phyloP scores from a whole-genome alignment of 176 grass and related monocot species.

The Themeda triandra region DNA sequence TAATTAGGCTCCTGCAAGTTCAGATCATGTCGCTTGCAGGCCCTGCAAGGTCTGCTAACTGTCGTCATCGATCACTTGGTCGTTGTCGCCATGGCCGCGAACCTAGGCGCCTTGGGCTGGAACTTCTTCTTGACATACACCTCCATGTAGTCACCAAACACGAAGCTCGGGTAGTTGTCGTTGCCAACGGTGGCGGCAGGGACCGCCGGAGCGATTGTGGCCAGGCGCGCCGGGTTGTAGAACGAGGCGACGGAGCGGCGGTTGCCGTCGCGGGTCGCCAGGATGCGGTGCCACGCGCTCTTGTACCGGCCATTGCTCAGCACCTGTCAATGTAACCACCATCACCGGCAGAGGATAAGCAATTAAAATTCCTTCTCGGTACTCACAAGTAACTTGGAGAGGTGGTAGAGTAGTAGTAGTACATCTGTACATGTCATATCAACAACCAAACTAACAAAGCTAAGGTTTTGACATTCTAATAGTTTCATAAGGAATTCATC shows the following conservation, averaged over 20 bases:
- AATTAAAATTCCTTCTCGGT: not conserved
- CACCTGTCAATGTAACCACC: conserved; percentile 22
- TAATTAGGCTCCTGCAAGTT: not conserved
- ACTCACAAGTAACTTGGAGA: not conserved
- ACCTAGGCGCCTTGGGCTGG: conserved; percentile 58
- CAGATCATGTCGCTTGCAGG: not conserved
- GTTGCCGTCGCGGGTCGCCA: conserved; percentile 54
- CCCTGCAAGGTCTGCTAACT: not conserved
- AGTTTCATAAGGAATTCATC: no score
- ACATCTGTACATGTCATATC: not conserved
- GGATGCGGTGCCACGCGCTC: conserved; percentile 91
- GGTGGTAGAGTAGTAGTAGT: not conserved
- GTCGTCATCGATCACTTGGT: not conserved
- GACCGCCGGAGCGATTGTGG: conserved; percentile 45
- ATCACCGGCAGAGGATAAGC: not conserved
- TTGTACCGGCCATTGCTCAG: conserved; percentile 80
- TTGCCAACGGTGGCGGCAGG: not conserved
- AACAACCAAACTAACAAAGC: not conserved
- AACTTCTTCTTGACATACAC: conserved; percentile 85
- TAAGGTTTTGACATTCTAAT: no score
- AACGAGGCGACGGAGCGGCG: conserved; percentile 84
- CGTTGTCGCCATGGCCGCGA: conserved; percentile 21
- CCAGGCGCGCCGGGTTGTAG: conserved; percentile 69
- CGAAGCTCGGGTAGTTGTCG: conserved; percentile 54
- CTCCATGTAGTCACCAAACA: conserved; percentile 85